phyloP scores from a whole-genome alignment of 495 filamentous ascomycete species.

The Daldinia vernicosa region DNA sequence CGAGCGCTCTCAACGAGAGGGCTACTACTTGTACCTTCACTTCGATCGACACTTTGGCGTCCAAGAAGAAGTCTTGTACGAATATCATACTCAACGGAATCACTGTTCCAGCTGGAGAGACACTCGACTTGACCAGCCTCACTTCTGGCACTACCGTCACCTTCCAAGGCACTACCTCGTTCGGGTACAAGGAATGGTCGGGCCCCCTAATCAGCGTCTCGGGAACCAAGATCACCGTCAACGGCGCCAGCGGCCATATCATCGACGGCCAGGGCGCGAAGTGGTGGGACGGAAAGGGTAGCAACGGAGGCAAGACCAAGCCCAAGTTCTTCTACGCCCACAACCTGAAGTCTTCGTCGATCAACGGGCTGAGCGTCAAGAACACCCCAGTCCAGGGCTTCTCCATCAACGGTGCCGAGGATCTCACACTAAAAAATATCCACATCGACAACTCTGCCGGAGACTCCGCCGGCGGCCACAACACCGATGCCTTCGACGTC shows the following conservation, averaged over 20 bases:
- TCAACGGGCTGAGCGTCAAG: slow-evolving; percentile 52
- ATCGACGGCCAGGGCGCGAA: slow-evolving; percentile 57
- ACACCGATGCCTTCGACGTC: slow-evolving; percentile 71
- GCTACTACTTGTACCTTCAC: slow-evolving; percentile 25
- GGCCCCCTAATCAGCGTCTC: slow-evolving; percentile 61
- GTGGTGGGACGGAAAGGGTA: slow-evolving; percentile 64
- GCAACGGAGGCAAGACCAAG: slow-evolving; percentile 63
- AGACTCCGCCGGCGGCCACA: slow-evolving; percentile 70
- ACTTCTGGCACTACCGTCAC: slow-evolving; percentile 46
- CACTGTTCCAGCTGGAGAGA: slow-evolving; percentile 19
- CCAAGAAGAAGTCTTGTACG: slow-evolving; percentile 12
- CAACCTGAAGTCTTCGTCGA: slow-evolving; percentile 49
- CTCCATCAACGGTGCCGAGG: slow-evolving; percentile 61
- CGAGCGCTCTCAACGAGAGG: slow-evolving; percentile 8
- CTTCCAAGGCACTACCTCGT: slow-evolving; percentile 61
- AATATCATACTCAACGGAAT: slow-evolving; percentile 22
- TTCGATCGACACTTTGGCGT: background rate
- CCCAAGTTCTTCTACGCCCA: slow-evolving; percentile 65
- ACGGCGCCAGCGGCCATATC: slow-evolving; percentile 53
- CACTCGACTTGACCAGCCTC: slow-evolving; percentile 21
- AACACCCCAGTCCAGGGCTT: slow-evolving; percentile 72
- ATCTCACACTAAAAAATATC: slow-evolving; percentile 59
- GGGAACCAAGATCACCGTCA: slow-evolving; percentile 58
- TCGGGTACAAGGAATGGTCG: slow-evolving; percentile 60
- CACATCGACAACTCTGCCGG: slow-evolving; percentile 71